Conservation (phyloP, 352 stramenopile genomes). For the Thalassiosira tumida region DNA sequence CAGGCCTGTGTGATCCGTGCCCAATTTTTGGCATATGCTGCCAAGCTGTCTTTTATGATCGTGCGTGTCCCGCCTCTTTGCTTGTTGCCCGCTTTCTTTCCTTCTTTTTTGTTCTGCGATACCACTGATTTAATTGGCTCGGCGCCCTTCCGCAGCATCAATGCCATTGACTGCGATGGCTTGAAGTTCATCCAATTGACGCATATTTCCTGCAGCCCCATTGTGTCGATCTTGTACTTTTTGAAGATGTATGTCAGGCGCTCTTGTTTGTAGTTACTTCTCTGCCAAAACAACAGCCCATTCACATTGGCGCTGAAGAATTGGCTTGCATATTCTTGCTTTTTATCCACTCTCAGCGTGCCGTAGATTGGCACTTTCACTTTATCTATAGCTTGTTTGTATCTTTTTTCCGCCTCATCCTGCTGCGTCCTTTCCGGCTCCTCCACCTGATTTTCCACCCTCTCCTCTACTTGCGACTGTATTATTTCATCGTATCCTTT, state of each 20-base stretch:
- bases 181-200: constrained; percentile 13
- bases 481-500: not conserved
- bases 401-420: not conserved
- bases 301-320: constrained; percentile 17
- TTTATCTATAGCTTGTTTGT: not conserved
- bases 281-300: not conserved
- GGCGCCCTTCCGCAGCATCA: not conserved
- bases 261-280: constrained; percentile 14
- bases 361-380: constrained; percentile 15
- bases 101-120: constrained; percentile 7
- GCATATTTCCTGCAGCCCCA: not conserved
- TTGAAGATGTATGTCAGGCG: constrained; percentile 6
- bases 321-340: not conserved
- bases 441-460: not conserved
- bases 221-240: constrained; percentile 20
- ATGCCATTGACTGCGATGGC: not conserved
- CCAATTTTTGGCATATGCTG: not conserved
- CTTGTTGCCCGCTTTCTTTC: not conserved
- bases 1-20: constrained; percentile 1
- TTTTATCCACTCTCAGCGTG: not conserved
- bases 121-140: constrained; percentile 19
- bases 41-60: not conserved
- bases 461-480: not conserved
- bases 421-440: not conserved
- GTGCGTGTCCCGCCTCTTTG: not conserved